Percentiles rank a stretch among this genome's conserved stretches.
Evolutionary conservation across 1,284 basidiomycete species (phyloP).

Genomic region (Ceratobasidium sp.): DNA sequence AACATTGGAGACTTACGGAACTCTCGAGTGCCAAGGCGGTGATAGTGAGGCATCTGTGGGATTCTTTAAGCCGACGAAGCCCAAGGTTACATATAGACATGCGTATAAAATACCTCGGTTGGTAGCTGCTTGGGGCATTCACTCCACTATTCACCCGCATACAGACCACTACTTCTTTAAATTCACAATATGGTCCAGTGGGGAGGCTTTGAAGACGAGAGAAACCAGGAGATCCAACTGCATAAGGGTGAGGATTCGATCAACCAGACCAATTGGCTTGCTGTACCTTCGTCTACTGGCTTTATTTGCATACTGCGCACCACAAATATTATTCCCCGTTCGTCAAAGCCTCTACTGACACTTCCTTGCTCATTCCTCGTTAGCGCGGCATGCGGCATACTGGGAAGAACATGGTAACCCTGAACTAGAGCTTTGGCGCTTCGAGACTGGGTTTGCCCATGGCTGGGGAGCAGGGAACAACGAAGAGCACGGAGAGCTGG

Average conservation of each 20-base stretch:
- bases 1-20: neutral
- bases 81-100: neutral
- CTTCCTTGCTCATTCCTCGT: neutral
- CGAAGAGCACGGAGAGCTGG: constrained; percentile 26
- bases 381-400: constrained; percentile 30
- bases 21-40: neutral
- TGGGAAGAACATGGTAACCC: constrained; percentile 35
- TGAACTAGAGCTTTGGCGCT: constrained; percentile 34
- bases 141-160: neutral
- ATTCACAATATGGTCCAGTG: constrained; percentile 29
- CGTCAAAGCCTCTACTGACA: neutral
- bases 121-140: neutral
- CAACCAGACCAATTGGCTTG: no score
- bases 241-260: constrained; percentile 31
- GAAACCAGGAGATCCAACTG: neutral
- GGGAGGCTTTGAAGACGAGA: constrained; percentile 26
- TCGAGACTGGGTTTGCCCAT: constrained; percentile 28
- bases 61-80: neutral
- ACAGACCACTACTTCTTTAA: neutral
- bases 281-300: neutral
- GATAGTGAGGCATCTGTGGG: neutral
- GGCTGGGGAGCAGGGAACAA: constrained; percentile 39
- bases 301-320: no score
- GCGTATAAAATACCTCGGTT: constrained; percentile 17
- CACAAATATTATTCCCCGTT: no score